Conservation (phyloP, 1,284 basidiomycete species). For the Moniliella sp. region DNA sequence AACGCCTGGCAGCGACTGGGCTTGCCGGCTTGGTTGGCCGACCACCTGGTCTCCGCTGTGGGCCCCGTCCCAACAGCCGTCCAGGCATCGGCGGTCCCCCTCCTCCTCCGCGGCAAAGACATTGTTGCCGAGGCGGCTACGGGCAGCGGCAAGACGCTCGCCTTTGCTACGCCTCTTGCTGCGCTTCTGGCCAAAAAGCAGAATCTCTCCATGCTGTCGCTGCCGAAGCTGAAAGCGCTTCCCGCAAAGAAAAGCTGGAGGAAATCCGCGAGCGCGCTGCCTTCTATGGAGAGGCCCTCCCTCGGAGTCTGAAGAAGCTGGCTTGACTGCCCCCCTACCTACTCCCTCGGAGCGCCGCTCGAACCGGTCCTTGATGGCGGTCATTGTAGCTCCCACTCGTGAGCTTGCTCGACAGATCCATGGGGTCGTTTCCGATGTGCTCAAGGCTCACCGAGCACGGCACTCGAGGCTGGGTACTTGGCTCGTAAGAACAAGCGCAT, state of each 20-base stretch:
- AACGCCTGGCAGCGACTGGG: too few relatives aligned
- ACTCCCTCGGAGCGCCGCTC: neutral
- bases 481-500: conserved; percentile 1
- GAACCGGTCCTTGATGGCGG: conserved; percentile 53
- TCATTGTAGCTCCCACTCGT: conserved; percentile 80
- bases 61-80: too few relatives aligned
- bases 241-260: conserved; percentile 52
- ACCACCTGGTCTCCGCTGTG: too few relatives aligned
- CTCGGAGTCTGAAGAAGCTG: too few relatives aligned
- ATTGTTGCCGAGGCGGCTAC: conserved; percentile 94
- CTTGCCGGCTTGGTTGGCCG: too few relatives aligned
- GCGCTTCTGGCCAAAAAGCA: conserved; percentile 62
- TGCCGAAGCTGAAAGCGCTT: conserved; percentile 44
- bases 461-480: too few relatives aligned
- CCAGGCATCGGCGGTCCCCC: conserved; percentile 79
- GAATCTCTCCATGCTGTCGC: too few relatives aligned
- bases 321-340: too few relatives aligned
- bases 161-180: conserved; percentile 77
- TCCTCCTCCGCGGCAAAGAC: conserved; percentile 81
- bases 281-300: too few relatives aligned
- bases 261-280: too few relatives aligned
- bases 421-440: conserved; percentile 57
- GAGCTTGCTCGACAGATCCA: conserved; percentile 86
- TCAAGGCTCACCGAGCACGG: conserved; percentile 41
- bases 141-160: conserved; percentile 88